These are phyloP conservation scores for Rhizopogon salebrosus DNA, from an alignment of 768 basidiomycete genomes.

Conservation along the genomic window DNA sequence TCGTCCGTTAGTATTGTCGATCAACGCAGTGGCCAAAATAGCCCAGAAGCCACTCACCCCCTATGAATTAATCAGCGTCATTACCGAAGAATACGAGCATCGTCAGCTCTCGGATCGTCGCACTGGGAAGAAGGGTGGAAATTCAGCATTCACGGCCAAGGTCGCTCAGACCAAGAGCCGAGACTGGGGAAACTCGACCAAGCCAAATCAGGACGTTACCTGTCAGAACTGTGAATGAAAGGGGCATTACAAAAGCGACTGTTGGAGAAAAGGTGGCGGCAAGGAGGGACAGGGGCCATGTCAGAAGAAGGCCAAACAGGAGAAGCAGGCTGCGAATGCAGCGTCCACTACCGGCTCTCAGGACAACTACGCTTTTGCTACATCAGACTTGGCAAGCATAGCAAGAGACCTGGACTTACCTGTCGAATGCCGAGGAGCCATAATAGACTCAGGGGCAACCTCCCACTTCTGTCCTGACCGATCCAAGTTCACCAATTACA, in stretches of 20 bases:
- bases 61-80: slow-evolving; percentile 10
- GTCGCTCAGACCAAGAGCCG: too few species aligned
- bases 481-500: neutral
- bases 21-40: slow-evolving; percentile 13
- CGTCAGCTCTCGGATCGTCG: neutral
- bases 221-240: neutral
- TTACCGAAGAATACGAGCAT: slow-evolving; percentile 15
- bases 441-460: neutral
- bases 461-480: slow-evolving; percentile 1
- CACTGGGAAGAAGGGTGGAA: neutral
- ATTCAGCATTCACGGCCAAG: neutral
- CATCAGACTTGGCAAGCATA: neutral
- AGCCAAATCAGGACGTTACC: neutral
- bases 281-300: slow-evolving; percentile 2
- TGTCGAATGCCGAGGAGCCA: neutral
- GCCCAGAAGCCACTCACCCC: slow-evolving; percentile 7
- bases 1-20: slow-evolving; percentile 14
- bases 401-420: neutral
- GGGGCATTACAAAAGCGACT: neutral
- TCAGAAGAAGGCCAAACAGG: neutral
- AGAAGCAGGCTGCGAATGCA: neutral
- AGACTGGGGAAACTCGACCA: too few species aligned
- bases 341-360: neutral
- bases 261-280: neutral
- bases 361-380: neutral